A percentile compares a stretch with the other conserved stretches of the same genome.
Evolutionary conservation across 1,284 basidiomycete species (phyloP).

Genomic region (Pterulicium gracile): DNA sequence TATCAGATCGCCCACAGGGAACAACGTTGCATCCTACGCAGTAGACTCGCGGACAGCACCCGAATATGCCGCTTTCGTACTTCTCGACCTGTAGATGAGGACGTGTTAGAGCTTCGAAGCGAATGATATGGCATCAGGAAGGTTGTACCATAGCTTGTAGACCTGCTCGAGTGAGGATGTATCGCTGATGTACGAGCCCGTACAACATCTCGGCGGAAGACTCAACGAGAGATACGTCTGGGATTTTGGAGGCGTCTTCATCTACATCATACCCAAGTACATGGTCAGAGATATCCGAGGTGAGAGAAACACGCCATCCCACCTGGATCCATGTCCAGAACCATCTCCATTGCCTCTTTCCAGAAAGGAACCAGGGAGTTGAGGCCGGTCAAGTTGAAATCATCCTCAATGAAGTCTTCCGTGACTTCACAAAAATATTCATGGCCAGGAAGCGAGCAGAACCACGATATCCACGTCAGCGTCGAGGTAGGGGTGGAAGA

Average conservation of each 20-base stretch:
- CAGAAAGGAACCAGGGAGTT: slow-evolving; percentile 96
- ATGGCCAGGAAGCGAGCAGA: slow-evolving; percentile 95
- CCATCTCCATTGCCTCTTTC: slow-evolving; percentile 99
- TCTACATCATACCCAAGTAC: slow-evolving; percentile 32
- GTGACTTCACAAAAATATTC: slow-evolving; percentile 98
- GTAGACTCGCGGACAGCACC: slow-evolving; percentile 92
- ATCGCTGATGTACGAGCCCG: slow-evolving; percentile 95
- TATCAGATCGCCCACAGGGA: slow-evolving; percentile 91
- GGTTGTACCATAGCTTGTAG: slow-evolving; percentile 85
- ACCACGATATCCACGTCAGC: slow-evolving; percentile 97
- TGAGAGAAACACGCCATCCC: slow-evolving; percentile 22
- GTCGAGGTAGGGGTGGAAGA: slow-evolving; percentile 80
- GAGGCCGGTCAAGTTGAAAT: slow-evolving; percentile 97
- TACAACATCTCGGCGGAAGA: slow-evolving; percentile 96
- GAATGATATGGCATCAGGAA: slow-evolving; percentile 11
- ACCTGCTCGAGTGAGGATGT: slow-evolving; percentile 90
- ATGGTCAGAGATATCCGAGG: slow-evolving; percentile 10
- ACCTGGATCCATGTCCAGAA: slow-evolving; percentile 99
- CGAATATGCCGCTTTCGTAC: slow-evolving; percentile 90
- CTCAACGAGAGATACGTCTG: slow-evolving; percentile 96
- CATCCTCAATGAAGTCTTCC: slow-evolving; percentile 99
- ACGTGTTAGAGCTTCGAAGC: slow-evolving; percentile 14
- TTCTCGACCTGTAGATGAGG: slow-evolving; percentile 75
- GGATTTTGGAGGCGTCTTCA: slow-evolving; percentile 88
- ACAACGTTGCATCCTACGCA: slow-evolving; percentile 87